These are phyloP conservation scores for Albizia julibrissin DNA, from an alignment of 306 rosid species.

Conservation along the genomic window DNA sequence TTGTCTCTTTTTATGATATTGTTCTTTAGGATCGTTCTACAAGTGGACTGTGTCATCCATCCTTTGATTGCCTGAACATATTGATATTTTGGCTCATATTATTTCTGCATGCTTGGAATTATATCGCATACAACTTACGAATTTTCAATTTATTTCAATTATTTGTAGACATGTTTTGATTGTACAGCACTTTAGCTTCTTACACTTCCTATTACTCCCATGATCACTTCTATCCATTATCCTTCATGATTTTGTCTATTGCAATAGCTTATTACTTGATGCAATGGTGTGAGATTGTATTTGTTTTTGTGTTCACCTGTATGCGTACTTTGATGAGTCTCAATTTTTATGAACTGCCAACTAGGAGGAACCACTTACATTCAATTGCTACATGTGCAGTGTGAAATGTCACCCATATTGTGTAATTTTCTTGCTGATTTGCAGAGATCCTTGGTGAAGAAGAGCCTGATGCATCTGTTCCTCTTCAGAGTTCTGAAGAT, in stretches of 20 bases:
- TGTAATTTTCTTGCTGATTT: conserved; percentile 37
- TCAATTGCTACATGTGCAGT: neutral
- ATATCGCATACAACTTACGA: neutral
- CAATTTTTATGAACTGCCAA: conserved; percentile 14
- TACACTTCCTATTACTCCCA: neutral
- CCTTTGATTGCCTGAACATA: conserved; percentile 10
- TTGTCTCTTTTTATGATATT: neutral
- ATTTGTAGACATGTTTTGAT: neutral
- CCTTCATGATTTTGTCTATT: neutral
- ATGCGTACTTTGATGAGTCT: neutral
- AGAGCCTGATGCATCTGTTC: conserved; percentile 72
- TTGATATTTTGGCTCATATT: neutral
- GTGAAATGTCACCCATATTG: conserved; percentile 12
- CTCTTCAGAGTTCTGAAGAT: conserved; percentile 75
- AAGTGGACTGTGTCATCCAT: neutral
- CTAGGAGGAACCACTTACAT: conserved; percentile 13
- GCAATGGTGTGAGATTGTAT: neutral
- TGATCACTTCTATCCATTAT: neutral
- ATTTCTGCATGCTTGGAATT: neutral
- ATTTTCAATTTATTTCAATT: neutral
- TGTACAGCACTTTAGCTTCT: neutral
- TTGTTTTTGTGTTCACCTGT: neutral
- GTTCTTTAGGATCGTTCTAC: conserved; percentile 17
- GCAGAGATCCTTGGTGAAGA: conserved; percentile 75
- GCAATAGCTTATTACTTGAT: neutral